Base-by-base conservation (phyloP, 2,329 filamentous ascomycete species). In the Clonostachys rhizophaga region DNA sequence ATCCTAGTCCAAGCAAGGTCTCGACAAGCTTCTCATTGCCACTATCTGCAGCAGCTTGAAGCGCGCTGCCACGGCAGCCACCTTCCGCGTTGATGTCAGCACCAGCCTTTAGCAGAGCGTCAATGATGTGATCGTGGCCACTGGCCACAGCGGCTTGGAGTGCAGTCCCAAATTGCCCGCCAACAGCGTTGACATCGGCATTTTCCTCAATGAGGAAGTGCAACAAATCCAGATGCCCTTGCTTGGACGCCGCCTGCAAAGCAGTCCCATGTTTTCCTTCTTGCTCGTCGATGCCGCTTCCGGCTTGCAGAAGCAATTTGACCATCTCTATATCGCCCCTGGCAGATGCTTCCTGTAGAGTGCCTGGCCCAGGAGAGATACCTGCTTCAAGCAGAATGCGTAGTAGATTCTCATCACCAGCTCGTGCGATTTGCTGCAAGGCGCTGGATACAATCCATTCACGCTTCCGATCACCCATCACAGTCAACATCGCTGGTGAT, bases 21-120 rank as follows among this genome's bases (percentile, higher is more conserved):
- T 10, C 9, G 8, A 30, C 24, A 30, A 30, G 10, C 24, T 30
- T 30, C 24, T 30, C 24, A 30, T 30, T 30, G 24, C 24, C 24
- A 30, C 24, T 30, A 8, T 30, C 24, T 30, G 24, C 8, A 6
- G 24, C 24, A 30, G 24, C 24, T 8, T 30, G 24, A 30, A 30
- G 24, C 24, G 24, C 24, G 9, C 24, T 30, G 24, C 24, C 24
- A 10, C 24, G 24, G 9, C 24, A 30, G 24, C 24, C 24, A 30
- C 24, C 24, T 30, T 30, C 13, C 11, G 34, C 45, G 18, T 47
- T 47, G 30, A 47, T 20, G 30, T 47, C 45, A 6, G 45, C 45
- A 4, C 45, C 40, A 10, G 11, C 11, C 24, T 42, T 17, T 14
- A 47, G 11, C 6, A 47, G 40, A 6, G 17, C n/a, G 16, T 16